These are phyloP conservation scores for Didymella pomorum DNA, from an alignment of 2,329 filamentous ascomycete genomes.

Conservation along the genomic window DNA sequence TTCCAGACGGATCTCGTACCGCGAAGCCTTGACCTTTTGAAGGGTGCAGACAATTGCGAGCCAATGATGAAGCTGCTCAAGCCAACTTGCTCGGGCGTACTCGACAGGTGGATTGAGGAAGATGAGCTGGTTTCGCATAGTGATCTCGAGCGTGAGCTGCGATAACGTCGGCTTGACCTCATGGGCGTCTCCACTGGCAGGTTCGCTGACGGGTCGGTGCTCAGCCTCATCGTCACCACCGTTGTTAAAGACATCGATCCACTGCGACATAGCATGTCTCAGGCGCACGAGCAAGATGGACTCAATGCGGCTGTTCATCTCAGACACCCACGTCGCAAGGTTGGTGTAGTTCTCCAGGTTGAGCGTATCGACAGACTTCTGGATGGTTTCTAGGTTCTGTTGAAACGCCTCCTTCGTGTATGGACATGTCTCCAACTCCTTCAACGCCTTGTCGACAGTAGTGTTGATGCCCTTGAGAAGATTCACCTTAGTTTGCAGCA, in stretches of 20 bases:
- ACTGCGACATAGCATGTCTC: constrained; percentile 81
- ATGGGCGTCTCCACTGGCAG: constrained; percentile 55
- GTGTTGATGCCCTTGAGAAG: constrained; percentile 80
- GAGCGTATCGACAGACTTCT: constrained; percentile 92
- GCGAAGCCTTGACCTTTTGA: constrained; percentile 90
- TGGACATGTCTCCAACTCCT: constrained; percentile 82
- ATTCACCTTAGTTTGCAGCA: constrained; percentile 86
- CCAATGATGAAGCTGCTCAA: constrained; percentile 91
- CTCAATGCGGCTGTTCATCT: constrained; percentile 87
- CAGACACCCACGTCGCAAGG: constrained; percentile 85
- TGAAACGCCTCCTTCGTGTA: constrained; percentile 85
- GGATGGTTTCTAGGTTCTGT: constrained; percentile 81
- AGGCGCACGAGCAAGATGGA: constrained; percentile 80
- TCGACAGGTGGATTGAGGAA: constrained; percentile 94
- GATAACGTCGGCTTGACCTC: constrained; percentile 68
- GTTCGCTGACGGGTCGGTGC: constrained; percentile 38
- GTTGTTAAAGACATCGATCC: constrained; percentile 82
- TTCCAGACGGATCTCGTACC: constrained; percentile 86
- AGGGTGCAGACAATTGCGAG: constrained; percentile 91
- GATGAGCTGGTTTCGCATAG: constrained; percentile 97
- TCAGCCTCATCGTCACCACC: constrained; percentile 46
- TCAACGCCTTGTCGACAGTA: constrained; percentile 81
- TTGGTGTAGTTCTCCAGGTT: constrained; percentile 97
- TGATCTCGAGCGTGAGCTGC: constrained; percentile 85
- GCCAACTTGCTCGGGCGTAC: constrained; percentile 91